phyloP scores from a whole-genome alignment of 1,139 yeast genomes.

The Yamadazyma dushanensis region DNA sequence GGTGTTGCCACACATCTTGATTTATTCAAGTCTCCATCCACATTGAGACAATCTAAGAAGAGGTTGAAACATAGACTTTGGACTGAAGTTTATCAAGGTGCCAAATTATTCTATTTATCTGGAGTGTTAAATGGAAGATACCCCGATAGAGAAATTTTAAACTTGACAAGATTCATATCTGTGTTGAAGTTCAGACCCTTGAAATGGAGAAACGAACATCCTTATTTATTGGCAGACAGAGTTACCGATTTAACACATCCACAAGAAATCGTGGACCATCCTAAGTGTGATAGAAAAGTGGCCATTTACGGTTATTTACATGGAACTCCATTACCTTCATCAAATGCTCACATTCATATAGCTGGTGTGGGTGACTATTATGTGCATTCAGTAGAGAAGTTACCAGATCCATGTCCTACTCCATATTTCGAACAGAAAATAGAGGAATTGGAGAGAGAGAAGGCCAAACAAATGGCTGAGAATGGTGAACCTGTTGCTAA shows the following conservation, averaged over 20 bases:
- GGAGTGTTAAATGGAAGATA: slow-evolving; percentile 97
- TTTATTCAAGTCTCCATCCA: slow-evolving; percentile 84
- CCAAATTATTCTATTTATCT: slow-evolving; percentile 88
- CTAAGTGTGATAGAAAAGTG: slow-evolving; percentile 83
- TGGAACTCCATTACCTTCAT: slow-evolving; percentile 80
- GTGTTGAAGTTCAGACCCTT: slow-evolving; percentile 98
- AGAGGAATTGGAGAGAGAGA: slow-evolving; percentile 76
- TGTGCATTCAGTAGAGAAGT: slow-evolving; percentile 74
- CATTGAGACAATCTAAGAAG: slow-evolving; percentile 89
- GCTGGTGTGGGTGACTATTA: slow-evolving; percentile 94
- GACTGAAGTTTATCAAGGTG: slow-evolving; percentile 99
- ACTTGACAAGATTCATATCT: slow-evolving; percentile 87
- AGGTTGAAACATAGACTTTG: slow-evolving; percentile 92
- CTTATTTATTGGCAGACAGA: slow-evolving; percentile 88
- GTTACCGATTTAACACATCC: slow-evolving; percentile 97
- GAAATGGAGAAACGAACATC: slow-evolving; percentile 99
- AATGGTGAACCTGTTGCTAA: slow-evolving; percentile 56
- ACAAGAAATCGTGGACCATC: slow-evolving; percentile 68
- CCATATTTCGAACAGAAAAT: slow-evolving; percentile 86
- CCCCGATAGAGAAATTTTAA: slow-evolving; percentile 94
- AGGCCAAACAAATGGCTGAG: slow-evolving; percentile 60
- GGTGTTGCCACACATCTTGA: slow-evolving; percentile 97
- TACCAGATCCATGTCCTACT: slow-evolving; percentile 99
- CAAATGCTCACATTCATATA: slow-evolving; percentile 82
- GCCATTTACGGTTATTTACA: slow-evolving; percentile 94